Base-by-base conservation (phyloP, 176 grass and related monocot species). In the Musa schizocarpa region DNA sequence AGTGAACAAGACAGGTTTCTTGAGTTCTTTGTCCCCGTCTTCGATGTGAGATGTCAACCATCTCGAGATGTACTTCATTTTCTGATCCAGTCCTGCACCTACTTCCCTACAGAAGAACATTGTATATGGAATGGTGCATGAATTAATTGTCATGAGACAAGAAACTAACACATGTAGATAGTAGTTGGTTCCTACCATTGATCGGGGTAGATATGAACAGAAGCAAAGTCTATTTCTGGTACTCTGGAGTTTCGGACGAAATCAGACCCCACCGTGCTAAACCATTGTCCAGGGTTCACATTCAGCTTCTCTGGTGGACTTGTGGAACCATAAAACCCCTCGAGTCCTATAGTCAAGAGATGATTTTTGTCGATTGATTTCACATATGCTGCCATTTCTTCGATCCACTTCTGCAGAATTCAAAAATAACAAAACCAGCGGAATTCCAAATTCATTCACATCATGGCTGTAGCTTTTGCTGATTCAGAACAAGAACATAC, bases 171-270 rank as follows among this genome's bases (percentile, higher is more conserved):
- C 9, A 12, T 62, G 54, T 2, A 13, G 13, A 1, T 27, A 58
- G 50, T 22, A 43, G 34, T 70, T 55, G 1, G 34, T 58, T 2
- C 0, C 76, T 82, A 99, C 95, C 95, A 99, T 14, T 53, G 88
- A 77, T 99, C 95, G 0, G 95, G 95, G 77, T 99, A 99, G 20
- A 99, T 54, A 49, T 99, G 95, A 74, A 94, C 87, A 76, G 95
- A 99, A 25, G 82, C 91, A 63, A 99, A 99, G 82, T 99, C 95
- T 54, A 99, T 82, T 57, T 88, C 71, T 0, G 86, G 68, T 53
- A 81, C 80, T 29, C 86, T 92, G 78, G 83, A 82, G 86, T 99
- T 99, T 65, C 88, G 86, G 29, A 92, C 81, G 86, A 99, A 99
- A 79, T 99, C 95, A 2, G 85, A 73, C 11, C 95, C 95, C 51